Conservation (phyloP, 2,329 filamentous ascomycete genomes). For the Colletotrichum acutatum region DNA sequence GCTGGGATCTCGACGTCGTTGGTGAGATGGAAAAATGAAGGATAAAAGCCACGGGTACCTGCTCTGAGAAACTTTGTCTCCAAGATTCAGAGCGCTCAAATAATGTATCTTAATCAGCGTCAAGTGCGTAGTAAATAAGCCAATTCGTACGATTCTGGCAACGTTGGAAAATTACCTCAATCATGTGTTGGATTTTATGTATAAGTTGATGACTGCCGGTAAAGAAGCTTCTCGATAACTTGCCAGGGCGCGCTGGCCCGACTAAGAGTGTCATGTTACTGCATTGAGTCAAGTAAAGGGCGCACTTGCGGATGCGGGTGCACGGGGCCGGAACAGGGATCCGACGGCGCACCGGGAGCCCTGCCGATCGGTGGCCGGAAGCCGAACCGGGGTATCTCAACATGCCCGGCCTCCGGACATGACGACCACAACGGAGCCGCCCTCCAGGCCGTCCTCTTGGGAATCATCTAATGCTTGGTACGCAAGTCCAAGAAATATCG, state of each 20-base stretch:
- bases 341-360: neutral
- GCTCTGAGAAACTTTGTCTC: neutral
- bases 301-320: neutral
- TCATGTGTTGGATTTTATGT: neutral
- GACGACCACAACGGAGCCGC: neutral
- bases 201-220: neutral
- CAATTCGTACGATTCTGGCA: too few relatives aligned
- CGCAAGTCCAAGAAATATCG: neutral
- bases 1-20: neutral
- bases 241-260: neutral
- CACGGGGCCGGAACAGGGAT: neutral
- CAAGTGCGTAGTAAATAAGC: too few relatives aligned
- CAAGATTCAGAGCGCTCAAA: neutral
- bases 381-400: neutral
- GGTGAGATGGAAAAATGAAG: neutral
- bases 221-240: neutral
- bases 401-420: neutral
- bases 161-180: too few relatives aligned
- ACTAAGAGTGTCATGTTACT: neutral
- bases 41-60: neutral
- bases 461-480: rapidly evolving
- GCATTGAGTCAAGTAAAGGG: neutral
- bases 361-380: neutral
- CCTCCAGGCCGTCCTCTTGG: neutral
- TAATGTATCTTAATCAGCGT: neutral